Conservation (phyloP, 306 rosid species). For the Hippophae gyantsensis region DNA sequence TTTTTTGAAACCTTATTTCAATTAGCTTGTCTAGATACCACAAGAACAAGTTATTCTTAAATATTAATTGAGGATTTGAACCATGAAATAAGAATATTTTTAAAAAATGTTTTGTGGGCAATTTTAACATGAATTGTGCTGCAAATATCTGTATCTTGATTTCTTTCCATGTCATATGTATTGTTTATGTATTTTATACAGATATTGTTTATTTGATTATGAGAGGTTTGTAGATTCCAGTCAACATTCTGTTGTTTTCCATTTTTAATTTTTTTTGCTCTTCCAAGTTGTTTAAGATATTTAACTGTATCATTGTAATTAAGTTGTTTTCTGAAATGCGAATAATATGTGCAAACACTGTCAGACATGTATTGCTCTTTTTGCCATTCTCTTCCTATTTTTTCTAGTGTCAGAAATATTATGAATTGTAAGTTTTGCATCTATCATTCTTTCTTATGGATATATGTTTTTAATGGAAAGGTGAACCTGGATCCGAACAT, state of each 20-base stretch:
- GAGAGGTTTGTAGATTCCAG: too few relatives aligned
- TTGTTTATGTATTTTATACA: not conserved
- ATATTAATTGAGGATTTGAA: too few relatives aligned
- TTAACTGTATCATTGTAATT: not conserved
- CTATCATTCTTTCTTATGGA: not conserved
- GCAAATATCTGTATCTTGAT: too few relatives aligned
- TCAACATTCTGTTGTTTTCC: too few relatives aligned
- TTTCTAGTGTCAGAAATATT: not conserved
- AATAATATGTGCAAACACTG: not conserved
- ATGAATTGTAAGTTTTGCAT: not conserved
- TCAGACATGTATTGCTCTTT: slow-evolving; percentile 11
- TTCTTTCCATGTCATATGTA: not conserved
- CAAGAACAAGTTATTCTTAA: not conserved
- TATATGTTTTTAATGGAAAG: slow-evolving; percentile 23
- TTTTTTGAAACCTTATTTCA: not conserved
- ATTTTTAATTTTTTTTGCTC: not conserved
- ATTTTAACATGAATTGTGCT: too few relatives aligned
- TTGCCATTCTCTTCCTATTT: slow-evolving; percentile 10
- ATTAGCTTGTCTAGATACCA: not conserved
- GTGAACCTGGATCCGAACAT: slow-evolving; percentile 81
- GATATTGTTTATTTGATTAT: too few relatives aligned
- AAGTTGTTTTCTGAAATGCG: not conserved
- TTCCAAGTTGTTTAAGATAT: not conserved
- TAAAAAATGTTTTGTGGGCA: too few relatives aligned
- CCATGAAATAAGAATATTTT: too few relatives aligned